These are phyloP conservation scores for Aspergillus fructus DNA, from an alignment of 2,329 filamentous ascomycete species.

Conservation along the genomic window DNA sequence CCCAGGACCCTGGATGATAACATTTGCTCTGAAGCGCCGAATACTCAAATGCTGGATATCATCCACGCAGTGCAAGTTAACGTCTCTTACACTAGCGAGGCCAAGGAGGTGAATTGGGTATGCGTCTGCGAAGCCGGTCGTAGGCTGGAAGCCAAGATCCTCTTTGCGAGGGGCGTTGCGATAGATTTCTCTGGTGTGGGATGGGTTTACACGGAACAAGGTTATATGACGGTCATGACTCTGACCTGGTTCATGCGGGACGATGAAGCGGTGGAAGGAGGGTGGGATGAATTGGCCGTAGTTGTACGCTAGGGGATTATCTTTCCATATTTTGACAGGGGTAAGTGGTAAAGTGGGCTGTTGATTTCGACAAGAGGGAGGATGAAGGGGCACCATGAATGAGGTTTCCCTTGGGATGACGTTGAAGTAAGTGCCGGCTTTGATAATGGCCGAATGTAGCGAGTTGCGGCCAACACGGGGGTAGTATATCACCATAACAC, in stretches of 20 bases:
- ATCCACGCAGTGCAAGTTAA: slow-evolving; percentile 44
- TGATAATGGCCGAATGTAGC: slow-evolving; percentile 16
- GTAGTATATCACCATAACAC: slow-evolving; percentile 54
- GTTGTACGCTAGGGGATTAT: slow-evolving; percentile 46
- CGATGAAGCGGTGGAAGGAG: slow-evolving; percentile 51
- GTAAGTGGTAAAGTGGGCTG: slow-evolving; percentile 42
- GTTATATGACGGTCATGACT: slow-evolving; percentile 47
- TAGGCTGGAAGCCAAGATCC: slow-evolving; percentile 53
- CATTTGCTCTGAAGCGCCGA: slow-evolving; percentile 59
- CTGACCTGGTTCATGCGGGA: neutral
- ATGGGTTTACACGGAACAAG: slow-evolving; percentile 54
- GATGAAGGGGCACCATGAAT: slow-evolving; percentile 55
- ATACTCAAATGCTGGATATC: slow-evolving; percentile 48
- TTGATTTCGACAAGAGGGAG: slow-evolving; percentile 32
- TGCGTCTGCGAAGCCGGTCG: slow-evolving; percentile 58
- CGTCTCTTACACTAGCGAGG: slow-evolving; percentile 53
- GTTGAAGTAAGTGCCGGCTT: slow-evolving; percentile 28
- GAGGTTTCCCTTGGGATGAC: slow-evolving; percentile 40
- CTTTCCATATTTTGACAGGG: slow-evolving; percentile 56
- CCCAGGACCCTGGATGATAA: slow-evolving; percentile 54
- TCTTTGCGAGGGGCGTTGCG: slow-evolving; percentile 54
- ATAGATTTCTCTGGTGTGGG: slow-evolving; percentile 49
- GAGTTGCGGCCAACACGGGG: slow-evolving; percentile 25
- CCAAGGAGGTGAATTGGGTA: slow-evolving; percentile 60
- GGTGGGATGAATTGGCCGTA: slow-evolving; percentile 43